Base-by-base conservation (phyloP, 345 rosid species). In the Bruguiera gymnorhiza region DNA sequence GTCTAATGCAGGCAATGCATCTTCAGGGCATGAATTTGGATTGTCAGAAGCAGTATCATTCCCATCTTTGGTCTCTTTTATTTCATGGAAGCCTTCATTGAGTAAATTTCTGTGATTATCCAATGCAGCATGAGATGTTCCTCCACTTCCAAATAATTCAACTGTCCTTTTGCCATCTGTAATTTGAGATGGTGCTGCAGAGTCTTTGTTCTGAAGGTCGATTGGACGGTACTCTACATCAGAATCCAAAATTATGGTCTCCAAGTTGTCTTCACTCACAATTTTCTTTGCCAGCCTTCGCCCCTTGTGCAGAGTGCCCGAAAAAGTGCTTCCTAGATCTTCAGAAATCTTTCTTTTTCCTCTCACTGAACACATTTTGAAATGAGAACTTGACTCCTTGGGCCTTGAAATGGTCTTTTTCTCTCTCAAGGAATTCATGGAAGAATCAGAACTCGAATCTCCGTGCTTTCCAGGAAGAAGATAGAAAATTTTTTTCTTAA, bases 211-310 rank as follows among this genome's bases (percentile, higher is more conserved):
- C 27, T 16, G 55, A 34, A 73, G 65, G 73, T 70, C 71, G 51
- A 20, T 59, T 69, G 70, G 53, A 50, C 50, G 30, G 77, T 67
- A 52, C 30, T 85, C 88, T 68, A 70, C 75, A 34, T 84, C 86
- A 52, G 86, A 84, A 65, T 86, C 91, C 37, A 73, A 76, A 62
- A 60, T 31, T 30, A 68, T 60, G 20, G 64, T 60, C 68, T 76
- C 75, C 43, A 81, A 57, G 66, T 63, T 72, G 61, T 79, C 70
- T 70, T 76, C 81, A 53, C 58, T 52, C 24, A 58, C 62, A 61
- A 67, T 78, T 75, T 73, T 84, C 78, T 83, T 85, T 74, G 81
- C 77, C 66, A 85, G 73, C 75, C 79, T 90, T 71, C 75, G 75
- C 8, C 84, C 74, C 62, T 81, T 85, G 66, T 43, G 62, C 83